Conservation (phyloP, 2,329 filamentous ascomycete genomes). For the Fusarium sp. region DNA sequence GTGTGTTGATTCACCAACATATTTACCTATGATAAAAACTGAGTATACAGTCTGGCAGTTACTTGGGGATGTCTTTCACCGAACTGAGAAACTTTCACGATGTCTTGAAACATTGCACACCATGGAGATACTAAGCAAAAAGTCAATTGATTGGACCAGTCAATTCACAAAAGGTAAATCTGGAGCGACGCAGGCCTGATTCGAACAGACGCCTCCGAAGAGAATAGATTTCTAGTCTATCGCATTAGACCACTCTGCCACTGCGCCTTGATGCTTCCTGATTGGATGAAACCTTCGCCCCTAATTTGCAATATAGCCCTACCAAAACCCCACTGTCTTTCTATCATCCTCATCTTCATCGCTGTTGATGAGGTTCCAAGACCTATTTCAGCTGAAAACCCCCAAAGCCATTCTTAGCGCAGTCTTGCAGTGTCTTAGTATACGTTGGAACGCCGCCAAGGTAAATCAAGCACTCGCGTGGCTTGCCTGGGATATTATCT, state of each 20-base stretch:
- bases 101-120: too few relatives aligned
- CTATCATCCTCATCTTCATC: fast-evolving
- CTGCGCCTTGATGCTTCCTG: not conserved
- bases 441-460: not conserved
- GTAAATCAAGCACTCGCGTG: not conserved
- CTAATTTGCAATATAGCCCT: too few relatives aligned
- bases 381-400: not conserved
- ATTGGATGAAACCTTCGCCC: not conserved
- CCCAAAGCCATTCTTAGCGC: not conserved
- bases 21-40: fast-evolving
- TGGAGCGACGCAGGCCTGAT: constrained; percentile 3
- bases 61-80: not conserved
- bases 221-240: constrained; percentile 19
- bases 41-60: fast-evolving
- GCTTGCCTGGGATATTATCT: not conserved
- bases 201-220: constrained; percentile 10
- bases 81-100: too few relatives aligned
- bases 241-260: constrained; percentile 18
- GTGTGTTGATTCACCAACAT: not conserved
- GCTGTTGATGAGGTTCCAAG: fast-evolving
- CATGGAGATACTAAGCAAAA: not conserved
- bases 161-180: not conserved
- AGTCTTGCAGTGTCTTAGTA: not conserved
- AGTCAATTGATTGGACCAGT: fast-evolving
- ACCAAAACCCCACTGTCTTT: too few relatives aligned